Evolutionary conservation across 169 alveolate species (phyloP).

Genomic region (Plasmodium vinckei): DNA sequence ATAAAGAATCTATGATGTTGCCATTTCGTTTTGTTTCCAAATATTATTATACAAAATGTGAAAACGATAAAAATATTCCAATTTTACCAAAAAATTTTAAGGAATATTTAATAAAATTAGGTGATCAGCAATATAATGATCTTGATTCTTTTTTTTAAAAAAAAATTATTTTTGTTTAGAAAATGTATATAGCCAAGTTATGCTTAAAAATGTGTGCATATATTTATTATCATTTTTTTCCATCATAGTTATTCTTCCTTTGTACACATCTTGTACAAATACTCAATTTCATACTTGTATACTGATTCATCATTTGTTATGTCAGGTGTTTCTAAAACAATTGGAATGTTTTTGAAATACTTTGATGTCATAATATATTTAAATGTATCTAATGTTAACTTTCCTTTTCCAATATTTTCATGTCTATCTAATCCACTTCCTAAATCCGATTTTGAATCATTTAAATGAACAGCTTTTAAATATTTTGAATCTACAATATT

Average conservation of each 20-base stretch:
- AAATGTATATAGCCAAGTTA: background rate
- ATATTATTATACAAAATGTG: conserved; percentile 65
- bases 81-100: conserved; percentile 33
- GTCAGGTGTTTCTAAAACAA: conserved; percentile 92
- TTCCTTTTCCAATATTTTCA: conserved; percentile 92
- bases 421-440: conserved; percentile 92
- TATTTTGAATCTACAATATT: conserved; percentile 85
- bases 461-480: conserved; percentile 90
- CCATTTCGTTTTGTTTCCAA: conserved; percentile 80
- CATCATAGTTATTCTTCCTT: background rate
- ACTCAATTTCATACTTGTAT: conserved; percentile 88
- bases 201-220: background rate
- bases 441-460: conserved; percentile 91
- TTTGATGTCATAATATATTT: conserved; percentile 87
- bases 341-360: conserved; percentile 89
- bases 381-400: conserved; percentile 89
- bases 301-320: conserved; percentile 85
- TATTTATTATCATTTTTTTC: background rate
- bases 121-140: conserved; percentile 50
- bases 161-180: conserved; percentile 76
- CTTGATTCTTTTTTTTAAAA: conserved; percentile 33
- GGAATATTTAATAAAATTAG: conserved; percentile 37
- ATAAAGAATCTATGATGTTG: conserved; percentile 47
- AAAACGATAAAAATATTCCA: conserved; percentile 52
- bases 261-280: conserved; percentile 82